These are phyloP conservation scores for Auxenochlorella pyrenoidosa DNA, from an alignment of 139 green algal genomes.

Conservation along the genomic window DNA sequence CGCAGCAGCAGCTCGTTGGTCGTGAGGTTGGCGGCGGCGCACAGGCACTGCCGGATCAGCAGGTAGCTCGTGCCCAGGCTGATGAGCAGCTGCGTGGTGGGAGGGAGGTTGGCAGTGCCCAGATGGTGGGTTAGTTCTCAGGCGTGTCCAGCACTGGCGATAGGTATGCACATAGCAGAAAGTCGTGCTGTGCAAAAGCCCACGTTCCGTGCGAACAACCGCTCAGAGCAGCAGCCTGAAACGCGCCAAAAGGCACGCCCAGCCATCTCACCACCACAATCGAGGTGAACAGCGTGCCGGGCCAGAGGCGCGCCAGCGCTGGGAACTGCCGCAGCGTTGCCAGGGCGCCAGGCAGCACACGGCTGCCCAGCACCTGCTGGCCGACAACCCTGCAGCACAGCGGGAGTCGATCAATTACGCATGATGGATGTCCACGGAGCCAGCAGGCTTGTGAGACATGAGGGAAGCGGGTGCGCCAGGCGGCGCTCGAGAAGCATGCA, in stretches of 20 bases:
- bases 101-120: no score
- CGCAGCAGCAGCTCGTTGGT: conserved; percentile 72
- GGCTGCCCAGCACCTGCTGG: conserved; percentile 24
- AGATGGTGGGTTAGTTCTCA: no score
- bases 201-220: no score
- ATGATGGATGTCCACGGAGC: no score
- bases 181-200: neutral
- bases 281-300: conserved; percentile 12
- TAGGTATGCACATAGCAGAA: neutral
- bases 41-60: conserved; percentile 44
- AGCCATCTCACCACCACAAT: conserved; percentile 1
- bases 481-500: neutral
- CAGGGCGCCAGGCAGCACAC: neutral
- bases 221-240: neutral
- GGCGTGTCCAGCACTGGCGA: no score
- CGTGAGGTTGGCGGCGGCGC: conserved; percentile 70
- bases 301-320: neutral
- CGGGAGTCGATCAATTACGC: no score
- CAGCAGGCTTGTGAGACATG: no score
- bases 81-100: conserved; percentile 4
- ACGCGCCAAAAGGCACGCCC: neutral
- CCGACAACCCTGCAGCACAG: conserved; percentile 12
- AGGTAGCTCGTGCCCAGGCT: conserved; percentile 42
- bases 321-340: neutral
- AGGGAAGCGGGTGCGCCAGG: no score